phyloP scores from a whole-genome alignment of 345 rosid species.

The Nephelium lappaceum region DNA sequence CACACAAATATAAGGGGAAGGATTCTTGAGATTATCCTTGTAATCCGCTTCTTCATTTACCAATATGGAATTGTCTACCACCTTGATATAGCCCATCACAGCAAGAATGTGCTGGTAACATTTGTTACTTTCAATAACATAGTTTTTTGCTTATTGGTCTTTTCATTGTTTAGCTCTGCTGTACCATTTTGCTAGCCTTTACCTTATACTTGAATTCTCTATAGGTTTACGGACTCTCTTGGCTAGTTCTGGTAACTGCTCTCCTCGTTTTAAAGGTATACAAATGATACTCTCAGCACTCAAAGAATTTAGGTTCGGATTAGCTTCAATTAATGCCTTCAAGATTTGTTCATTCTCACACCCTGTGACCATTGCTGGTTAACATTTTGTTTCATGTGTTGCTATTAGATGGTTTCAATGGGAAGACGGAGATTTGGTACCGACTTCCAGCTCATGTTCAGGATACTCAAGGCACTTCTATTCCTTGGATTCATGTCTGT shows the following conservation, averaged over 20 bases:
- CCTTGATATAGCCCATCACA: slow-evolving; percentile 74
- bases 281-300: not conserved
- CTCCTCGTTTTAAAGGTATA: slow-evolving; percentile 85
- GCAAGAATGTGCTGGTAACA: slow-evolving; percentile 65
- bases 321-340: not conserved
- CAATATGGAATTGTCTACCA: slow-evolving; percentile 97
- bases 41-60: slow-evolving; percentile 78
- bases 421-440: slow-evolving; percentile 78
- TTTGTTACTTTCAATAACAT: not conserved
- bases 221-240: slow-evolving; percentile 90
- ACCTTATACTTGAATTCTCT: slow-evolving; percentile 8
- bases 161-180: not conserved
- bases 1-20: slow-evolving; percentile 69
- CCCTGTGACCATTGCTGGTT: not conserved
- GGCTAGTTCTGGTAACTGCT: slow-evolving; percentile 65
- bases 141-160: not conserved
- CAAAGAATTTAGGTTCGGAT: not conserved
- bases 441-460: slow-evolving; percentile 87
- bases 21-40: slow-evolving; percentile 76
- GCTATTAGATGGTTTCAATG: slow-evolving; percentile 73
- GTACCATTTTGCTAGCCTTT: not conserved
- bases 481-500: slow-evolving; percentile 86
- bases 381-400: slow-evolving; percentile 7
- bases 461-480: slow-evolving; percentile 93
- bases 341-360: not conserved